A percentile compares a stretch with the other conserved stretches of the same genome.
phyloP scores from a whole-genome alignment of 805 yeast genomes.

The Candida hungchunana region DNA sequence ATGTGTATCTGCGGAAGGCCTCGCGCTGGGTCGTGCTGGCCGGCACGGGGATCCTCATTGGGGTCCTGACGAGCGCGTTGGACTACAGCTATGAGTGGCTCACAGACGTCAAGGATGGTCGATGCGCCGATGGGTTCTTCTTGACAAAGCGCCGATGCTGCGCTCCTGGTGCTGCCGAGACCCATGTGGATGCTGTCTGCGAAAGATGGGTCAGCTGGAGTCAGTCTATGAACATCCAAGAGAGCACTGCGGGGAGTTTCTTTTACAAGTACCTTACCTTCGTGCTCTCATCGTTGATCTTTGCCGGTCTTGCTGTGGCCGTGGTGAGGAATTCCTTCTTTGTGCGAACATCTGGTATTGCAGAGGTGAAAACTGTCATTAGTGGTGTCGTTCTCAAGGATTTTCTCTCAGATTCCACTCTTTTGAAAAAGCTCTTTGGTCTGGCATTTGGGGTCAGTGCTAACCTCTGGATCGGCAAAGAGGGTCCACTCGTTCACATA shows the following conservation, averaged over 20 bases:
- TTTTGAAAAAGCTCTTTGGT: slow-evolving; percentile 55
- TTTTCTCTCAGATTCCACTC: slow-evolving; percentile 47
- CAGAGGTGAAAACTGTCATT: slow-evolving; percentile 66
- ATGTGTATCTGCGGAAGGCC: slow-evolving; percentile 10
- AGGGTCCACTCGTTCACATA: slow-evolving; percentile 83
- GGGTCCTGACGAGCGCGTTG: slow-evolving; percentile 43
- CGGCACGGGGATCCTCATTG: slow-evolving; percentile 41
- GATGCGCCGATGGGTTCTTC: slow-evolving; percentile 36
- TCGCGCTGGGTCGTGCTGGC: slow-evolving; percentile 46
- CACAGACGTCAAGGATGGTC: slow-evolving; percentile 49
- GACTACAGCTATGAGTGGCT: slow-evolving; percentile 48
- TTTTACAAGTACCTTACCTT: slow-evolving; percentile 34
- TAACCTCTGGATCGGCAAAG: slow-evolving; percentile 81
- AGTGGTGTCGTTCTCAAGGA: slow-evolving; percentile 56
- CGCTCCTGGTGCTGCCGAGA: slow-evolving; percentile 15
- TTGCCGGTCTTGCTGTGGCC: slow-evolving; percentile 36
- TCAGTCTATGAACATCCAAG: background rate
- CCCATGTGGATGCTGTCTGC: slow-evolving; percentile 20
- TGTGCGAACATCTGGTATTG: slow-evolving; percentile 58
- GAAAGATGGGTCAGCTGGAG: background rate
- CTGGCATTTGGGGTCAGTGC: slow-evolving; percentile 64
- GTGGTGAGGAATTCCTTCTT: slow-evolving; percentile 30
- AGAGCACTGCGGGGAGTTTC: slow-evolving; percentile 27
- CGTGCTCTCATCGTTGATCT: slow-evolving; percentile 32
- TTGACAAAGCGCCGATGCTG: slow-evolving; percentile 31